These are phyloP conservation scores for Sporothrix pseudoabietina DNA, from an alignment of 2,329 filamentous ascomycete genomes.

Conservation along the genomic window DNA sequence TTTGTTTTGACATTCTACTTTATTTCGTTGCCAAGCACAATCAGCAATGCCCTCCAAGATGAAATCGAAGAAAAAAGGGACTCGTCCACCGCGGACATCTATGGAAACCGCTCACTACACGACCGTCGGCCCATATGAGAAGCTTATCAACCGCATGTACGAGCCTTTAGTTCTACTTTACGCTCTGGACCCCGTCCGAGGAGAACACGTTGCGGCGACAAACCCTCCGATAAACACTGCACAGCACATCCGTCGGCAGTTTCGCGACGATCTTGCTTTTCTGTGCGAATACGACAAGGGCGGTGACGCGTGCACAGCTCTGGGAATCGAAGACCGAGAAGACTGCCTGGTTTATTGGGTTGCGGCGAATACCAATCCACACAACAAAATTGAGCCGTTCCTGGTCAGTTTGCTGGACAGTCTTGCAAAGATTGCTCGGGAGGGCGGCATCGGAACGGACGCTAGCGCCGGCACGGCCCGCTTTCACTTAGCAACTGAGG, in stretches of 20 bases:
- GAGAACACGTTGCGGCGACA: conserved; percentile 35
- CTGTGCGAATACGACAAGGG: conserved; percentile 53
- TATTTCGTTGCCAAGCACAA: too few species aligned
- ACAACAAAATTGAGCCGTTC: conserved; percentile 39
- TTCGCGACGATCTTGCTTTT: conserved; percentile 48
- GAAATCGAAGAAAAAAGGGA: not conserved
- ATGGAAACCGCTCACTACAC: not conserved
- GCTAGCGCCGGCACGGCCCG: not conserved
- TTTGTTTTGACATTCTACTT: too few species aligned
- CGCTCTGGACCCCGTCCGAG: conserved; percentile 42
- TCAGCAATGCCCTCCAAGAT: not conserved
- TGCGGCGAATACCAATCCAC: conserved; percentile 44
- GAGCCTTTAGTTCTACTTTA: conserved; percentile 44
- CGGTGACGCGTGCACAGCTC: conserved; percentile 49
- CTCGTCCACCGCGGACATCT: not conserved
- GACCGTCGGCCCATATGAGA: not conserved
- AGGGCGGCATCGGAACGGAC: not conserved
- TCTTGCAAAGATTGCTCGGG: conserved; percentile 14
- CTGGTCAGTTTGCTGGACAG: conserved; percentile 38
- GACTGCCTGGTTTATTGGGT: conserved; percentile 48
- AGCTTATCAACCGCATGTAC: conserved; percentile 41
- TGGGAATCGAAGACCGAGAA: conserved; percentile 45
- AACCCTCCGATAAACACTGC: not conserved
- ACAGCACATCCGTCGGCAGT: conserved; percentile 35
- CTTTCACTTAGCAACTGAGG: not conserved